Evolutionary conservation across 2,329 filamentous ascomycete species (phyloP).

Genomic region (Cladophialophora psammophila): DNA sequence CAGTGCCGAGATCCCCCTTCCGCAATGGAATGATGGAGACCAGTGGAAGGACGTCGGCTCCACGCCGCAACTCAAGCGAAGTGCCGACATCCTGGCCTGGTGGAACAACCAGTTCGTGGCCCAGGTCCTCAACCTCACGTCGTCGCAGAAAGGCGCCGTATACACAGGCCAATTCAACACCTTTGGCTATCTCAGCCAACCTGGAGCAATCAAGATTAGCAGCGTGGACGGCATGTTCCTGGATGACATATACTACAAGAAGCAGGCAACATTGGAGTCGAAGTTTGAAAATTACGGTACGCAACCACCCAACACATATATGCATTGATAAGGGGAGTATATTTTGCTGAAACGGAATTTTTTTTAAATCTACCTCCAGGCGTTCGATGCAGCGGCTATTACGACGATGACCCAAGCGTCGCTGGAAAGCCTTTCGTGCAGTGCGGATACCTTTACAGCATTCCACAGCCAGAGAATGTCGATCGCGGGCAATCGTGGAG

Average conservation of each 20-base stretch:
- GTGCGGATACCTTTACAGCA: slow-evolving; percentile 11
- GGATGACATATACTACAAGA: slow-evolving; percentile 7
- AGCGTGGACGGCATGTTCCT: slow-evolving; percentile 9
- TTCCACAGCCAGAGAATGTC: slow-evolving; percentile 7
- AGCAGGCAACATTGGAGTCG: not conserved
- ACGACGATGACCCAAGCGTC: slow-evolving; percentile 10
- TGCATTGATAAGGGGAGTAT: too few relatives aligned
- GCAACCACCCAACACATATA: not conserved
- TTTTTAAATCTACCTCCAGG: not conserved
- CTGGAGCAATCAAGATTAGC: slow-evolving; percentile 9
- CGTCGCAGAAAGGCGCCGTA: not conserved
- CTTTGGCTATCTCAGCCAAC: slow-evolving; percentile 6
- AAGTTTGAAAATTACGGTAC: slow-evolving; percentile 9
- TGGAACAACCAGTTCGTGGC: slow-evolving; percentile 13
- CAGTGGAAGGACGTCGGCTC: not conserved
- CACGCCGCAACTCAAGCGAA: slow-evolving; percentile 3
- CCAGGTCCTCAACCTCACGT: slow-evolving; percentile 3
- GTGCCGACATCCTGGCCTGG: slow-evolving; percentile 9
- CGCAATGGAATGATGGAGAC: not conserved
- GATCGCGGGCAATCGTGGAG: slow-evolving; percentile 40
- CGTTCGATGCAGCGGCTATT: slow-evolving; percentile 9
- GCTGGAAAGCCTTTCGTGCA: slow-evolving; percentile 7
- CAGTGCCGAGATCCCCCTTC: not conserved
- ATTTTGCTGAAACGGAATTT: too few relatives aligned
- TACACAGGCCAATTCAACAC: slow-evolving; percentile 6